Base-by-base conservation (phyloP, 1,284 basidiomycete species). In the Irpex sp. region DNA sequence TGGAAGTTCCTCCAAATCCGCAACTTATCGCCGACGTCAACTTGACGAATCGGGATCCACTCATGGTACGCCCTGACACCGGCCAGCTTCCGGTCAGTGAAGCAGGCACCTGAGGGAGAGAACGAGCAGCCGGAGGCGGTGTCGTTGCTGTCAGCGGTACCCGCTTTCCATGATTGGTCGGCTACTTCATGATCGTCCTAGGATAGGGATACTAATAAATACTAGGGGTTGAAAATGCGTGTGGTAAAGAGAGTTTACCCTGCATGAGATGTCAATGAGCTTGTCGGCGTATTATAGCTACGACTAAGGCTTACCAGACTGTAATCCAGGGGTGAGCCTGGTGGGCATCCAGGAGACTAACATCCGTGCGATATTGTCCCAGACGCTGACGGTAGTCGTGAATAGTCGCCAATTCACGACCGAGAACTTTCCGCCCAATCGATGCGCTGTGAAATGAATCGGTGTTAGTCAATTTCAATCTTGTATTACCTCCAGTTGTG, bases 11-110 rank as follows among this genome's bases (percentile, higher is more conserved):
- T 79, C 86, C 86, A 90, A 65, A 89, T 88, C 11, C 87, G 78
- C 11, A 88, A 79, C 66, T 84, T 79, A 69, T 89, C 86, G 59
- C 81, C 81, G 2, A 81, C 78, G 62, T 81, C 81, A 13, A 89
- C 84, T 70, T 88, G 86, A 6, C 86, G 79, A 63, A 89, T 86
- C 13, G 88, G 87, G 77, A 89, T 83, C 86, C 87, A 89, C 68
- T 88, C 86, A 68, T 87, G 86, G 71, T 88, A 90, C 0, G 87
- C 86, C 35, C 80, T 79, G 36, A 87, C 81, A 3, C 85, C 87
- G 49, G 86, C 83, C 1, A 85, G 72, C 72, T 88, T 88, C 51
- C 88, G 74, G 68, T 88, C 85, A 4, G 84, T 85, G 75, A 88
- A 87, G 68, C 82, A 84, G 35, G 82, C 80, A 2, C 81, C 82